Conservation (phyloP, 306 rosid genomes). For the Amphicarpaea edgeworthii region DNA sequence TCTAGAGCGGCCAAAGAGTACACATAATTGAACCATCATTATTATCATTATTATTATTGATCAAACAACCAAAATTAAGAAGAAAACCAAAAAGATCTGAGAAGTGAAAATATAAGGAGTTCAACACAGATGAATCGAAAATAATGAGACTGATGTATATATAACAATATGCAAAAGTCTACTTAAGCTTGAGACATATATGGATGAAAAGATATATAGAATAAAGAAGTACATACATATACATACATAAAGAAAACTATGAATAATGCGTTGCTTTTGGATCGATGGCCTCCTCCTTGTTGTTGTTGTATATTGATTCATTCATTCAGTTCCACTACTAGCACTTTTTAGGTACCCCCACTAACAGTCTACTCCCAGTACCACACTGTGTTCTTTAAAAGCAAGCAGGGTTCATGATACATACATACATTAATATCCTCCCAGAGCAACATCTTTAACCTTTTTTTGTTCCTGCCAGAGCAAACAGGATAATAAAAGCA, state of each 20-base stretch:
- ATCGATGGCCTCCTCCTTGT: conserved; percentile 35
- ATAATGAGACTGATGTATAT: not conserved
- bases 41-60: too few species aligned
- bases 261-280: conserved; percentile 31
- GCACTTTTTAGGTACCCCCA: conserved; percentile 49
- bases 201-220: conserved; percentile 28
- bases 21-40: conserved; percentile 35
- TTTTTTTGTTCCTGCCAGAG: conserved; percentile 49
- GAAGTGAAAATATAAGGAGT: too few species aligned
- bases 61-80: conserved; percentile 35
- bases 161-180: conserved; percentile 46
- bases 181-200: conserved; percentile 34
- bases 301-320: conserved; percentile 33
- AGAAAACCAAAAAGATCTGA: conserved; percentile 18
- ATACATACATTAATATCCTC: conserved; percentile 26
- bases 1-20: conserved; percentile 30
- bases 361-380: conserved; percentile 43
- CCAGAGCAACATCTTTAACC: conserved; percentile 30
- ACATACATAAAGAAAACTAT: conserved; percentile 10
- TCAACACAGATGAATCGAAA: too few species aligned
- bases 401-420: conserved; percentile 48
- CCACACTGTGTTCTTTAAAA: conserved; percentile 45
- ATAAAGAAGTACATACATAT: conserved; percentile 22
- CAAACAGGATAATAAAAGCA: conserved; percentile 45
- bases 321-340: conserved; percentile 11